Percentiles rank a stretch among this genome's conserved stretches.
Conservation (phyloP, 345 rosid genomes). For the Jatropha curcas region DNA sequence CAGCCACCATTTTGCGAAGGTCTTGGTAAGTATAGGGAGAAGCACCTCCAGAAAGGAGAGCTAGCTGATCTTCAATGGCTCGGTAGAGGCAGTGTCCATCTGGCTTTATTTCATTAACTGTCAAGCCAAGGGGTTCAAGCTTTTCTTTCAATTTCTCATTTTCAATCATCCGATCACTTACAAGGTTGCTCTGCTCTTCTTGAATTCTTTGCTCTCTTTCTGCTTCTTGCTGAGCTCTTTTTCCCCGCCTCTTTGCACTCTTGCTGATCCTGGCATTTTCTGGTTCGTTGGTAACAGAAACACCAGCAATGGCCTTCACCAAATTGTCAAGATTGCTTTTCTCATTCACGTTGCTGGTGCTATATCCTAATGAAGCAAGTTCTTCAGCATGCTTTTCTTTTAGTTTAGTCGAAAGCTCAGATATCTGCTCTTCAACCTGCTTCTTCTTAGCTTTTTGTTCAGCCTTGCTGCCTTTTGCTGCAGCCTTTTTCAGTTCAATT, state of each 20-base stretch:
- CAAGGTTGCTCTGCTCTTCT: slow-evolving; percentile 79
- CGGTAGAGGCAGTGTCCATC: slow-evolving; percentile 94
- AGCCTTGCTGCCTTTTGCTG: slow-evolving; percentile 95
- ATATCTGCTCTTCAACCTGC: slow-evolving; percentile 84
- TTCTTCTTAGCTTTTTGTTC: slow-evolving; percentile 98
- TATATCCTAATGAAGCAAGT: slow-evolving; percentile 73
- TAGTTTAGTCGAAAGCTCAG: slow-evolving; percentile 63
- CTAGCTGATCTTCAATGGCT: slow-evolving; percentile 86
- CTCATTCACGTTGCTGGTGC: slow-evolving; percentile 41
- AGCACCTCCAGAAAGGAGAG: slow-evolving; percentile 55
- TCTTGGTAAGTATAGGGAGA: slow-evolving; percentile 64
- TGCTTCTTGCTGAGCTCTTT: slow-evolving; percentile 88
- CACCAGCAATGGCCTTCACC: slow-evolving; percentile 87
- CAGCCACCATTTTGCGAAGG: slow-evolving; percentile 79
- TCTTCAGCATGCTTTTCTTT: slow-evolving; percentile 75
- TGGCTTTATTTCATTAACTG: slow-evolving; percentile 72
- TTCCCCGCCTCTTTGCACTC: slow-evolving; percentile 72
- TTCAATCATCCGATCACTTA: slow-evolving; percentile 69
- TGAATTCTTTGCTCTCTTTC: slow-evolving; percentile 88
- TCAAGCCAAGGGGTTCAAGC: slow-evolving; percentile 68
- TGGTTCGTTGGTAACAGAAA: slow-evolving; percentile 54
- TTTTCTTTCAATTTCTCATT: slow-evolving; percentile 52
- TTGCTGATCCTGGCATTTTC: slow-evolving; percentile 74
- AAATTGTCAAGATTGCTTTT: slow-evolving; percentile 66
- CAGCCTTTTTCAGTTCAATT: slow-evolving; percentile 75